Conservation (phyloP, 768 basidiomycete genomes). For the Mycena amicta region DNA sequence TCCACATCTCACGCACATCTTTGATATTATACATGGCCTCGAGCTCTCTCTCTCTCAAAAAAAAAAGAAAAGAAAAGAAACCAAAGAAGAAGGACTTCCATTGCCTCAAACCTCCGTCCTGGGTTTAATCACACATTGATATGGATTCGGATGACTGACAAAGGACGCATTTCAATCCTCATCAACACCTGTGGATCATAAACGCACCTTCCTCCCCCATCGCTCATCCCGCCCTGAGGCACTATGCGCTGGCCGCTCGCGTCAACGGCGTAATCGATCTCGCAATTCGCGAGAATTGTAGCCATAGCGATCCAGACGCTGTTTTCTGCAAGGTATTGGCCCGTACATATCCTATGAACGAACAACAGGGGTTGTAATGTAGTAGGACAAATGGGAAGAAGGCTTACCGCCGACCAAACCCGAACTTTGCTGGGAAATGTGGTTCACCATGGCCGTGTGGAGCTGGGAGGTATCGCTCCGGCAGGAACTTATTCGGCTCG, state of each 20-base stretch:
- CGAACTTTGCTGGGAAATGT: constrained; percentile 26
- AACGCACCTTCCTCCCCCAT: constrained; percentile 36
- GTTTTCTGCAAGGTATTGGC: constrained; percentile 44
- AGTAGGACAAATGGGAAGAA: not conserved
- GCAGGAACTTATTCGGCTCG: constrained; percentile 29
- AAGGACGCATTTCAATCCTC: not conserved
- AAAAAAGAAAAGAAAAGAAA: too few relatives aligned
- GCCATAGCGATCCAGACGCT: constrained; percentile 37
- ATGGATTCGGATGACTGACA: constrained; percentile 33
- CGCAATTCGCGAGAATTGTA: constrained; percentile 33
- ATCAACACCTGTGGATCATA: not conserved
- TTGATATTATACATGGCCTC: too few relatives aligned
- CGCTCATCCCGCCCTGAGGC: constrained; percentile 34
- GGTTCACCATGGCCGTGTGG: constrained; percentile 28
- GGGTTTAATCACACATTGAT: constrained; percentile 27
- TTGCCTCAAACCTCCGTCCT: too few relatives aligned
- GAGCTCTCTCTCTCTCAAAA: too few relatives aligned
- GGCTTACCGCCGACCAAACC: constrained; percentile 32
- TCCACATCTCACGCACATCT: too few relatives aligned
- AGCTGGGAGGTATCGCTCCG: constrained; percentile 28
- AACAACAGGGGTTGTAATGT: not conserved
- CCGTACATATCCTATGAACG: constrained; percentile 42
- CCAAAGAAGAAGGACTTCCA: too few relatives aligned
- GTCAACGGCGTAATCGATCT: constrained; percentile 24
- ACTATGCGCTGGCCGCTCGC: constrained; percentile 27